Evolutionary conservation across 805 yeast species (phyloP).

Genomic region (Myxozyma neotropica): DNA sequence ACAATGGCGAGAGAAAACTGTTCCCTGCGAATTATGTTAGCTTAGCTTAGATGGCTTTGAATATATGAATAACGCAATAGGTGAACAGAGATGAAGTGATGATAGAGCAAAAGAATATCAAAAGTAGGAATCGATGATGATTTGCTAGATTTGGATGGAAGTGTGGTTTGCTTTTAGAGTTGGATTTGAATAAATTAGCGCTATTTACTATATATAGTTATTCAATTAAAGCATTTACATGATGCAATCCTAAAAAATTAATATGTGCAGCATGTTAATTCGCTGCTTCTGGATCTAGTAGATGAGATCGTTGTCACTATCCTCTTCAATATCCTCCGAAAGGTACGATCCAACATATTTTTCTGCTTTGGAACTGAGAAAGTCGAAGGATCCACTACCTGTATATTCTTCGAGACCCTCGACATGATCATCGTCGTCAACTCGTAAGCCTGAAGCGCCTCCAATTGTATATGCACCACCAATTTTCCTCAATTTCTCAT

Average conservation of each 20-base stretch:
- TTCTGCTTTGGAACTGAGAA: no score
- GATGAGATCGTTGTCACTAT: constrained; percentile 3
- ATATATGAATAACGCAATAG: no score
- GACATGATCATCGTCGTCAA: constrained; percentile 3
- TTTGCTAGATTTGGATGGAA: background rate
- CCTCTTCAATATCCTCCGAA: constrained; percentile 38
- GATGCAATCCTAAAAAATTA: no score
- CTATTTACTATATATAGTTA: no score
- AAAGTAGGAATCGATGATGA: background rate
- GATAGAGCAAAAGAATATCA: no score
- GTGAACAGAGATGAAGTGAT: no score
- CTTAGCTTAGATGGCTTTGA: constrained; percentile 2
- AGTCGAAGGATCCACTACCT: no score
- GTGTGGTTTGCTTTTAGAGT: no score
- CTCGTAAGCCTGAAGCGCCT: constrained; percentile 1
- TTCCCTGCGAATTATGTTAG: constrained; percentile 90
- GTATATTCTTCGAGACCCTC: background rate
- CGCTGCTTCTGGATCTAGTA: no score
- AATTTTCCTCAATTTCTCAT: constrained; percentile 10
- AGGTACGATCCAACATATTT: background rate
- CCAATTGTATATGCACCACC: constrained; percentile 26
- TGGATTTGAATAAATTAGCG: no score
- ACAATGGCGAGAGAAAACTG: constrained; percentile 75
- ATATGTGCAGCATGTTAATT: no score
- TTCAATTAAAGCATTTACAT: no score